Evolutionary conservation across 2,329 filamentous ascomycete genomes (phyloP).

Genomic region (Capronia coronata): DNA sequence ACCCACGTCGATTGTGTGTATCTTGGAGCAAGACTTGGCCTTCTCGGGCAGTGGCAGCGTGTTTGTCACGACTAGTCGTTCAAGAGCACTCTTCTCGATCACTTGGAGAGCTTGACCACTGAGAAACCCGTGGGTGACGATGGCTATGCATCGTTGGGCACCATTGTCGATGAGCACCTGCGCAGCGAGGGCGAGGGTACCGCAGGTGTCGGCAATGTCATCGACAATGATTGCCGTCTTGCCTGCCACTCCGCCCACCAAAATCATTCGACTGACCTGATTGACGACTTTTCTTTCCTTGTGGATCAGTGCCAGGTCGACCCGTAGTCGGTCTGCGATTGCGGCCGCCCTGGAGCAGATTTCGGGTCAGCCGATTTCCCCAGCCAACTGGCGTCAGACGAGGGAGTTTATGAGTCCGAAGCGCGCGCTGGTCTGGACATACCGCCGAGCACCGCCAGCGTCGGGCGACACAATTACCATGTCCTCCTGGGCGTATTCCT

Average conservation of each 20-base stretch:
- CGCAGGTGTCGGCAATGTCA: slow-evolving; percentile 94
- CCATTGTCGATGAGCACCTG: slow-evolving; percentile 79
- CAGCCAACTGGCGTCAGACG: no score
- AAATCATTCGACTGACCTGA: slow-evolving; percentile 83
- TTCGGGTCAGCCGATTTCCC: neutral
- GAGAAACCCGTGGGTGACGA: slow-evolving; percentile 88
- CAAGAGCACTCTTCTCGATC: slow-evolving; percentile 69
- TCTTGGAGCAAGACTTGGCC: slow-evolving; percentile 57
- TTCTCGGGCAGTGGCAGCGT: slow-evolving; percentile 67
- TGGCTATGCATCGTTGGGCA: slow-evolving; percentile 79
- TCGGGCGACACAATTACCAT: slow-evolving; percentile 91
- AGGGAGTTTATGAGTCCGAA: no score
- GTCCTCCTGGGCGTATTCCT: slow-evolving; percentile 73
- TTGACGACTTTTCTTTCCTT: slow-evolving; percentile 86
- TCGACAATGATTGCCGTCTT: slow-evolving; percentile 92
- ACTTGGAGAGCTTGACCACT: slow-evolving; percentile 81
- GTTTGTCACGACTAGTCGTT: slow-evolving; percentile 80
- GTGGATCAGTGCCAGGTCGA: slow-evolving; percentile 88
- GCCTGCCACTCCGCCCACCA: slow-evolving; percentile 83
- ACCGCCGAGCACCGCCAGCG: slow-evolving; percentile 77
- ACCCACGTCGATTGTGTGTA: slow-evolving; percentile 85
- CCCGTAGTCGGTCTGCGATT: slow-evolving; percentile 83
- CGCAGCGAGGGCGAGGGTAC: slow-evolving; percentile 78
- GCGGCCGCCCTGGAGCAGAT: slow-evolving; percentile 62
- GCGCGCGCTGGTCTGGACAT: no score